These are phyloP conservation scores for Nidula microcarpa DNA, from an alignment of 768 basidiomycete genomes.

Conservation along the genomic window DNA sequence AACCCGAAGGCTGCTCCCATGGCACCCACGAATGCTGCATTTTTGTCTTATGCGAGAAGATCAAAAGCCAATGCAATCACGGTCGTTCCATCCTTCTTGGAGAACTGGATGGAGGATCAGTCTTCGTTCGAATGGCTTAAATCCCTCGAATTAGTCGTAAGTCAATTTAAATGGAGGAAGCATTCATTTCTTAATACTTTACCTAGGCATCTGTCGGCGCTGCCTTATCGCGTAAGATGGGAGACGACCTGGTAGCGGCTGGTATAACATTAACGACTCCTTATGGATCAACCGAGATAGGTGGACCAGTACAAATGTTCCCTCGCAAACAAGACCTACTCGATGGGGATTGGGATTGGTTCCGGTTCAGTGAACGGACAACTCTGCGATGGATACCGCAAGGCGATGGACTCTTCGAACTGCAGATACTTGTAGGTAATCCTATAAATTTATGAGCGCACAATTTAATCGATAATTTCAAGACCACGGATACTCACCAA, in stretches of 20 bases:
- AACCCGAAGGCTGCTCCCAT: constrained; percentile 16
- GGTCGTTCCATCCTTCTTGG: constrained; percentile 18
- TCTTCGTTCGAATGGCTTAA: constrained; percentile 18
- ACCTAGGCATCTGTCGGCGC: constrained; percentile 16
- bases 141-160: constrained; percentile 16
- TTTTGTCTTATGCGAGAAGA: constrained; percentile 21
- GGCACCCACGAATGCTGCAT: constrained; percentile 25
- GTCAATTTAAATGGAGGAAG: not conserved
- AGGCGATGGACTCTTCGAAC: constrained; percentile 28
- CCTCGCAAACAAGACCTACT: constrained; percentile 7
- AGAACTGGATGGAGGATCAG: constrained; percentile 12
- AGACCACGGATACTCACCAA: constrained; percentile 12
- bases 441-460: no score
- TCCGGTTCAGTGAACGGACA: constrained; percentile 15
- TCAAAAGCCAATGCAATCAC: constrained; percentile 10
- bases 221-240: constrained; percentile 21
- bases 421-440: constrained; percentile 18
- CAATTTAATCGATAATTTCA: no score
- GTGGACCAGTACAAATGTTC: constrained; percentile 4
- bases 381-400: constrained; percentile 25
- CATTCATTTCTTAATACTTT: no score
- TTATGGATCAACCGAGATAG: constrained; percentile 26
- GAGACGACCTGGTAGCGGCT: constrained; percentile 15
- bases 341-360: constrained; percentile 21
- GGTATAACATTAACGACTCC: constrained; percentile 17